Evolutionary conservation across 2,329 filamentous ascomycete species (phyloP).

Genomic region (Bertia moriformis): DNA sequence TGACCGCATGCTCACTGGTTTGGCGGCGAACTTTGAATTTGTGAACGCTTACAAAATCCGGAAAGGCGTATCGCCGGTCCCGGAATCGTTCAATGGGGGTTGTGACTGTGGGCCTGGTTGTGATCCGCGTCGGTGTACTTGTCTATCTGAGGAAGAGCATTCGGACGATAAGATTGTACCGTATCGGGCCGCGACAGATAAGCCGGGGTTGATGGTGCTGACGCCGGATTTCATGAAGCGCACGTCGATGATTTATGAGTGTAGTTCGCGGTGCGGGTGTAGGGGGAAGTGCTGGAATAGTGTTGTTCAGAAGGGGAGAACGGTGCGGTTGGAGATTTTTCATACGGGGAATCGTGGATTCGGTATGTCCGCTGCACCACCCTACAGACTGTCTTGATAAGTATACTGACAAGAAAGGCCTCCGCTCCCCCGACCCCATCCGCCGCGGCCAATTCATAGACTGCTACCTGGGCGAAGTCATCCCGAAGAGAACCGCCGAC

Average conservation of each 20-base stretch:
- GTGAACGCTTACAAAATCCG: constrained; percentile 17
- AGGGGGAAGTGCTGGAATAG: constrained; percentile 20
- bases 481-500: constrained; percentile 18
- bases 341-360: constrained; percentile 22
- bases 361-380: constrained; percentile 13
- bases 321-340: constrained; percentile 23
- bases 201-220: constrained; percentile 4
- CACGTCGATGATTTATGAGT: constrained; percentile 22
- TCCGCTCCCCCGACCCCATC: constrained; percentile 20
- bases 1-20: constrained; percentile 7
- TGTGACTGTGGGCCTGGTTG: constrained; percentile 12
- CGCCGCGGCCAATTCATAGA: constrained; percentile 26
- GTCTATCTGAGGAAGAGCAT: constrained; percentile 4
- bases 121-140: constrained; percentile 6
- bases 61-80: constrained; percentile 12
- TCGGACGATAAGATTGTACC: not conserved
- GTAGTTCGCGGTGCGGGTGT: constrained; percentile 20
- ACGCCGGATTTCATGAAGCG: constrained; percentile 11
- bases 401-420: constrained; percentile 14
- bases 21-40: constrained; percentile 20
- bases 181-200: not conserved
- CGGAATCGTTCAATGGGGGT: constrained; percentile 14
- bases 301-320: constrained; percentile 21
- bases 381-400: no score
- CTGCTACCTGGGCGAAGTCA: constrained; percentile 25